Percentiles rank a stretch among this genome's conserved stretches.
These are phyloP conservation scores for Metschnikowia continentalis DNA, from an alignment of 805 yeast species.

Conservation along the genomic window DNA sequence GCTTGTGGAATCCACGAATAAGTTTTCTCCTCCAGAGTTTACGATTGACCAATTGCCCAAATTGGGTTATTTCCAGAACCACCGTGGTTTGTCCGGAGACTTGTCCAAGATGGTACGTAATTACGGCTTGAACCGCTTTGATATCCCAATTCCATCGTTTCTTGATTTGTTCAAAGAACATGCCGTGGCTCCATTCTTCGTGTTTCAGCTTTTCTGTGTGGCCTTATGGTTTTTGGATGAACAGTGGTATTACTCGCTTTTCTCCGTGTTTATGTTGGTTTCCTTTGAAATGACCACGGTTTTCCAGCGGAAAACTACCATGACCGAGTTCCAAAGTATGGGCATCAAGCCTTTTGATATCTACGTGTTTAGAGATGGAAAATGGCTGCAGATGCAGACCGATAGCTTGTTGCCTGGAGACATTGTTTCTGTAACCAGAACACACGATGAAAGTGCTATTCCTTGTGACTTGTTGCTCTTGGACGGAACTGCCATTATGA, in stretches of 20 bases:
- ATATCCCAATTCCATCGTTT: conserved; percentile 92
- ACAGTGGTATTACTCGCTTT: conserved; percentile 91
- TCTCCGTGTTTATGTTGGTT: conserved; percentile 86
- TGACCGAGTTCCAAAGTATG: conserved; percentile 95
- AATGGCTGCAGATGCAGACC: conserved; percentile 70
- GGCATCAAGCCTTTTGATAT: conserved; percentile 88
- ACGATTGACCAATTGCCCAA: conserved; percentile 58
- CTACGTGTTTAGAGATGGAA: conserved; percentile 61
- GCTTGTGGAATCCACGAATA: conserved; percentile 47
- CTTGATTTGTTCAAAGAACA: conserved; percentile 90
- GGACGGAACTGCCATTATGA: conserved; percentile 91
- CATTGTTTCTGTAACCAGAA: conserved; percentile 79
- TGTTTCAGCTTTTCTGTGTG: conserved; percentile 93
- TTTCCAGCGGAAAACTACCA: conserved; percentile 89
- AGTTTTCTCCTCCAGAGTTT: conserved; percentile 80
- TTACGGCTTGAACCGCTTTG: conserved; percentile 85
- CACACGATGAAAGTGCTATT: conserved; percentile 84
- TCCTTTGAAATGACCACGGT: conserved; percentile 93
- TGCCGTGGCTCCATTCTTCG: conserved; percentile 97
- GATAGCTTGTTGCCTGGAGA: conserved; percentile 87
- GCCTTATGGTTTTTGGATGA: conserved; percentile 96
- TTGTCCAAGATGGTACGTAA: conserved; percentile 46
- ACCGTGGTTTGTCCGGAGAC: conserved; percentile 55
- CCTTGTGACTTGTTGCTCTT: conserved; percentile 89
- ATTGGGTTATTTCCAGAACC: conserved; percentile 51